Evolutionary conservation across 768 basidiomycete species (phyloP).

Genomic region (Boletus rubescentipes): DNA sequence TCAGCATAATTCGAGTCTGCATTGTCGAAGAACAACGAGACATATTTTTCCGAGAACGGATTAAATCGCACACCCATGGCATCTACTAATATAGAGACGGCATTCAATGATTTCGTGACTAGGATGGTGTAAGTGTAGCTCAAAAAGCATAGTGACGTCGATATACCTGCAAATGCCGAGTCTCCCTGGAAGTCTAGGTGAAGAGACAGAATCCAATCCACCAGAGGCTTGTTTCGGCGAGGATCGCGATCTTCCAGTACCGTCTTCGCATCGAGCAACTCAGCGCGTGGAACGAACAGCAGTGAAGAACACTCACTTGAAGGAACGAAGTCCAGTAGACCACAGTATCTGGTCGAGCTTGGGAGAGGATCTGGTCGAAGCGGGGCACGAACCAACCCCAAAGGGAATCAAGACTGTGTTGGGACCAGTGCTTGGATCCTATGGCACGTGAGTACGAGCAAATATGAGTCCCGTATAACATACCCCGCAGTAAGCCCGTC

Average conservation of each 20-base stretch:
- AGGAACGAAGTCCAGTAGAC: constrained; percentile 71
- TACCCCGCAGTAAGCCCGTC: constrained; percentile 73
- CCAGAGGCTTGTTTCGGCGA: constrained; percentile 66
- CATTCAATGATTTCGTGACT: constrained; percentile 77
- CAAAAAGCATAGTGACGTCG: background rate
- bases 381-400: constrained; percentile 73
- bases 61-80: constrained; percentile 66
- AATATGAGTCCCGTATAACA: constrained; percentile 9
- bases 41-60: constrained; percentile 63
- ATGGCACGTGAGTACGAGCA: constrained; percentile 6
- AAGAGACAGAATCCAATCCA: constrained; percentile 74
- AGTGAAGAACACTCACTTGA: constrained; percentile 24
- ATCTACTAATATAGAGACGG: constrained; percentile 67
- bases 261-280: constrained; percentile 34
- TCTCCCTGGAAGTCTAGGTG: constrained; percentile 82
- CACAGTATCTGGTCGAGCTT: constrained; percentile 85
- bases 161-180: constrained; percentile 83
- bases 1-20: constrained; percentile 84
- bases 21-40: constrained; percentile 70
- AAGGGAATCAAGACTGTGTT: constrained; percentile 46
- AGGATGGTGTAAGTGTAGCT: constrained; percentile 11
- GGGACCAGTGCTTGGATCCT: constrained; percentile 88
- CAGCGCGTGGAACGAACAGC: background rate
- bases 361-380: constrained; percentile 61
- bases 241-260: constrained; percentile 73